Conservation (phyloP, 495 filamentous ascomycete genomes). For the Hyaloscypha bicolor region DNA sequence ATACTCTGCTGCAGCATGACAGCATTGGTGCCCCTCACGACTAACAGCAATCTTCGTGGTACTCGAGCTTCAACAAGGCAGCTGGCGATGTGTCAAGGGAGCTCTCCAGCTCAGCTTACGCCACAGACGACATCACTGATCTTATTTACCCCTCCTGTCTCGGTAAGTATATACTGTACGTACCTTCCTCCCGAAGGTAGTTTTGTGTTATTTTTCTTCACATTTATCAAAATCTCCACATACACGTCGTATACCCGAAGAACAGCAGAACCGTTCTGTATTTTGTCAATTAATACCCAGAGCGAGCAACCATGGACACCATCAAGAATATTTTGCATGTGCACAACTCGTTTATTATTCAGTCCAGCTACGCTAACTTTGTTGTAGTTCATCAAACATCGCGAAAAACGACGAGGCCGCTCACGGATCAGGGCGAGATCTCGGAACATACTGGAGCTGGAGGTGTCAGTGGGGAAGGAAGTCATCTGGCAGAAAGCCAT, state of each 20-base stretch:
- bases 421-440: conserved; percentile 8
- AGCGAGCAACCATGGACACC: conserved; percentile 24
- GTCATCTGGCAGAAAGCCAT: neutral
- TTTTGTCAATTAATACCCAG: conserved; percentile 9
- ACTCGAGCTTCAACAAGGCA: neutral
- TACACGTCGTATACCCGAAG: neutral
- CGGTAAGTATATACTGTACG: neutral
- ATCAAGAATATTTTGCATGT: conserved; percentile 28
- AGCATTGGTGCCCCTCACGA: neutral
- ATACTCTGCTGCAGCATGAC: neutral
- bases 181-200: neutral
- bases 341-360: neutral
- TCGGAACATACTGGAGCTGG: neutral
- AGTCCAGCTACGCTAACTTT: neutral
- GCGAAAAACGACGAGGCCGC: conserved; percentile 15
- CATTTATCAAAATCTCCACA: neutral
- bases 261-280: neutral
- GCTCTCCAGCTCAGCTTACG: conserved; percentile 3
- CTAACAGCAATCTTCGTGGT: neutral
- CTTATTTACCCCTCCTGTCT: conserved; percentile 8
- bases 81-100: neutral
- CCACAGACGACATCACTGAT: conserved; percentile 18
- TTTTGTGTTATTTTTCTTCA: neutral
- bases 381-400: conserved; percentile 8
- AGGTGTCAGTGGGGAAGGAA: conserved; percentile 8